Base-by-base conservation (phyloP, 1,284 basidiomycete species). In the Lentinus polychrous region DNA sequence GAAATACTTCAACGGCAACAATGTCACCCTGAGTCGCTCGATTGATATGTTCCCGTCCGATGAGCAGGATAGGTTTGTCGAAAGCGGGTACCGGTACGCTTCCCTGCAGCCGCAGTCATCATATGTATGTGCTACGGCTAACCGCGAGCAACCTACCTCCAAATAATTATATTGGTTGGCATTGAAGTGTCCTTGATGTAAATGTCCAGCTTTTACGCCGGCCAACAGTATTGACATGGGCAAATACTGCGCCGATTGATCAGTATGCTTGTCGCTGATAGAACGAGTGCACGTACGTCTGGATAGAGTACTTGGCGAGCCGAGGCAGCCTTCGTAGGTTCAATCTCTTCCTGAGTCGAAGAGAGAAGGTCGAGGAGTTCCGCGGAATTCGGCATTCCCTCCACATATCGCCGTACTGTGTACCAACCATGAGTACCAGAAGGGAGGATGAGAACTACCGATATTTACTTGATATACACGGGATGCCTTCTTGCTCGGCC, bases 91-190 rank as follows among this genome's bases (percentile, higher is more conserved):
- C 84, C 3, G 79, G 75, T 14, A 98, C 94, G 40, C 76, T 89
- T 1, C 92, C 95, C 83, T 92, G 49, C 22, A 35, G 43, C 39
- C 17, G 23, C 47, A 10, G 11, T 8, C n/a, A 6, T 37, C n/a
- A n/a, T n/a, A n/a, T n/a, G n/a, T n/a, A n/a, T n/a, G n/a, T n/a
- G n/a, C n/a, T n/a, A n/a, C n/a, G n/a, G n/a, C n/a, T n/a, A 37
- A 15, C 4, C 12, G 35, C 4, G 39, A 37, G 10, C 27, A n/a
- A 56, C 71, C 45, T 45, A 86, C 88, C 75, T 97, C 94, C 6
- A 98, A 75, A 61, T 95, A 99, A 65, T 99, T 99, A 73, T 92
- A 99, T 52, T 86, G 83, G 59, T 91, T 97, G 3, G 94, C 91
- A 60, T 91, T 94, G 72, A 97, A 99, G 63, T 94, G 86, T 0